phyloP scores from a whole-genome alignment of 805 yeast genomes.

The Saturnispora serradocipensis region DNA sequence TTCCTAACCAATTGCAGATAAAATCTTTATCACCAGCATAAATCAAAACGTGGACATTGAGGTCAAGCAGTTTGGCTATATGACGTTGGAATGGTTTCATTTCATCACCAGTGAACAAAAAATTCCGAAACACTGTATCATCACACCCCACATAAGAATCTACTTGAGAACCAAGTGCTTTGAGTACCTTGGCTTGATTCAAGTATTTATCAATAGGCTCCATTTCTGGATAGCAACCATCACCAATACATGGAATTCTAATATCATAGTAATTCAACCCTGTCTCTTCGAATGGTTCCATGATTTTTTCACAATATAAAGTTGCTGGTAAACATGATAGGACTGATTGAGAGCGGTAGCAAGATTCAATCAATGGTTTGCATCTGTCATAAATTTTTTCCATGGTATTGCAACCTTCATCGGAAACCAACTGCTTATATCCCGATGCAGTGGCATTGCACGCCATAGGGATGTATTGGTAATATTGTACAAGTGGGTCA shows the following conservation, averaged over 20 bases:
- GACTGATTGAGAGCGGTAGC: constrained; percentile 66
- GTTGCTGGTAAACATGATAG: constrained; percentile 90
- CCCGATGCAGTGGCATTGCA: constrained; percentile 77
- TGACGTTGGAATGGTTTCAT: constrained; percentile 79
- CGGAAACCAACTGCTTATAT: constrained; percentile 59
- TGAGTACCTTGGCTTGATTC: constrained; percentile 66
- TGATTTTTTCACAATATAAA: constrained; percentile 77
- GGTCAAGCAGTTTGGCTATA: constrained; percentile 62
- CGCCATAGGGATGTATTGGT: constrained; percentile 84
- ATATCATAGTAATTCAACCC: constrained; percentile 91
- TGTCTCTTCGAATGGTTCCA: constrained; percentile 74
- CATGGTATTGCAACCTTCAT: constrained; percentile 72
- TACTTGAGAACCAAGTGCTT: constrained; percentile 86
- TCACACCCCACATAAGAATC: constrained; percentile 68
- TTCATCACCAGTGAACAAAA: constrained; percentile 84
- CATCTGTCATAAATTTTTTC: constrained; percentile 66
- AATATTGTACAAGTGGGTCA: constrained; percentile 73
- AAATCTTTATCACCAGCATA: constrained; percentile 96
- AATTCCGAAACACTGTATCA: constrained; percentile 68
- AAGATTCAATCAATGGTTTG: constrained; percentile 59
- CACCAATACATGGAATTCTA: constrained; percentile 62
- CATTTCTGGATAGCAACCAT: constrained; percentile 71
- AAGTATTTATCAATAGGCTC: constrained; percentile 69
- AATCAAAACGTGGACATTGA: constrained; percentile 70
- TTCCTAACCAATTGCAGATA: constrained; percentile 96